Conservation (phyloP, 2,329 filamentous ascomycete species). For the Fusarium albidum region DNA sequence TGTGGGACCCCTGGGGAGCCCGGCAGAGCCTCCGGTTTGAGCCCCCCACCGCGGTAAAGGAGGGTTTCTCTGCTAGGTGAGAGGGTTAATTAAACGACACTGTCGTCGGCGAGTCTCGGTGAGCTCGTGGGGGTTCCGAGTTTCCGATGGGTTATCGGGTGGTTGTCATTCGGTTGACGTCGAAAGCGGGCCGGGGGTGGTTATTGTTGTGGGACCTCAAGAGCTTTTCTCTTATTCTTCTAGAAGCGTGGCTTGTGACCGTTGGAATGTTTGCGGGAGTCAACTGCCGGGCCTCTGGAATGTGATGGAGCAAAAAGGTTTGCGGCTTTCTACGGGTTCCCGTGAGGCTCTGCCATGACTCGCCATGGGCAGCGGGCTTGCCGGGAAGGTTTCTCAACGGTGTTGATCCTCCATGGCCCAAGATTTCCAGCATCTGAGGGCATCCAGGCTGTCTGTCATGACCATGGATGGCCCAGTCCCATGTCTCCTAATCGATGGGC, state of each 20-base stretch:
- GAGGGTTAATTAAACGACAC: not conserved
- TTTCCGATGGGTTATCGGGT: not conserved
- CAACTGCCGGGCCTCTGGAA: constrained; percentile 24
- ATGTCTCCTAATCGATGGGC: not conserved
- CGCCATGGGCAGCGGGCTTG: not conserved
- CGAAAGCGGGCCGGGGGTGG: not conserved
- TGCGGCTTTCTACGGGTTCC: not conserved
- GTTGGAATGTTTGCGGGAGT: constrained; percentile 22
- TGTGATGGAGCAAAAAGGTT: constrained; percentile 19
- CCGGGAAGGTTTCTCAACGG: not conserved
- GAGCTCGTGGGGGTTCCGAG: constrained; percentile 8
- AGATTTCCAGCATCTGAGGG: not conserved
- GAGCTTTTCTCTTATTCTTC: constrained; percentile 4
- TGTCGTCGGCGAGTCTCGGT: constrained; percentile 2
- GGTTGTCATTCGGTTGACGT: not conserved
- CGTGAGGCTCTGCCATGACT: constrained; percentile 13
- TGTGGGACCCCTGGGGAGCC: constrained; percentile 1
- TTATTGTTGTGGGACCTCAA: not conserved
- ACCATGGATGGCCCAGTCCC: not conserved
- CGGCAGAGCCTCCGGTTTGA: constrained; percentile 3
- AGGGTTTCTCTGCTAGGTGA: not conserved
- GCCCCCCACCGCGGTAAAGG: constrained; percentile 4
- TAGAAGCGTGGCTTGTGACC: constrained; percentile 5
- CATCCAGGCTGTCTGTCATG: not conserved
- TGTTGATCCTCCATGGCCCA: not conserved